A percentile compares a stretch with the other conserved stretches of the same genome.
These are phyloP conservation scores for Echinochloa phyllopogon DNA, from an alignment of 176 grass and related monocot genomes.

Conservation along the genomic window DNA sequence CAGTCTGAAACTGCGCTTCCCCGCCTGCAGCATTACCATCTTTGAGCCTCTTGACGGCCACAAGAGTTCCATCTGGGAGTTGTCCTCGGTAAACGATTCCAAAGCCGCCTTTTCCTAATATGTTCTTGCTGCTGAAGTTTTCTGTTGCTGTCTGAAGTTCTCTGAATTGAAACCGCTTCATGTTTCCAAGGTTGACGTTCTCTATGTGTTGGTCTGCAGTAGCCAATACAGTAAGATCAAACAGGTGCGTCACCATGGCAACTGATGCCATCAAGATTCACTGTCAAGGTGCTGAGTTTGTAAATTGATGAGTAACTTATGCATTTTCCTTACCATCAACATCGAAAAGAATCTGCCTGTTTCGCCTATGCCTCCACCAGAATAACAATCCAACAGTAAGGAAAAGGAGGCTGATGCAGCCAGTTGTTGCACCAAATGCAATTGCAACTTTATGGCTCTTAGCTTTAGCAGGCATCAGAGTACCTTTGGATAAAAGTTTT, in stretches of 20 bases:
- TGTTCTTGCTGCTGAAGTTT: constrained; percentile 80
- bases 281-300: neutral
- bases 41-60: constrained; percentile 80
- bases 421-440: constrained; percentile 67
- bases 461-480: constrained; percentile 34
- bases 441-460: constrained; percentile 61
- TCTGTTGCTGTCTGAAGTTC: constrained; percentile 81
- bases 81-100: constrained; percentile 77
- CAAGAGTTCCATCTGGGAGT: constrained; percentile 64
- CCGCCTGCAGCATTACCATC: constrained; percentile 79
- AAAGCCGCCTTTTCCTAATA: constrained; percentile 80
- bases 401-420: constrained; percentile 58
- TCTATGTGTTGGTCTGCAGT: constrained; percentile 69
- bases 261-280: constrained; percentile 16
- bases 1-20: constrained; percentile 80
- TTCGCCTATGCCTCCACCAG: constrained; percentile 67
- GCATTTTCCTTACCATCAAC: constrained; percentile 60
- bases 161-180: constrained; percentile 79
- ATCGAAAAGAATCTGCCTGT: constrained; percentile 61
- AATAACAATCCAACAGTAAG: constrained; percentile 56
- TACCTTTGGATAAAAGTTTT: constrained; percentile 48
- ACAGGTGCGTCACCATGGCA: neutral
- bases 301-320: constrained; percentile 13
- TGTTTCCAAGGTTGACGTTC: constrained; percentile 62
- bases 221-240: constrained; percentile 24